A percentile compares a stretch with the other conserved stretches of the same genome.
Evolutionary conservation across 2,329 filamentous ascomycete genomes (phyloP).

Genomic region (Aaosphaeria arxii): DNA sequence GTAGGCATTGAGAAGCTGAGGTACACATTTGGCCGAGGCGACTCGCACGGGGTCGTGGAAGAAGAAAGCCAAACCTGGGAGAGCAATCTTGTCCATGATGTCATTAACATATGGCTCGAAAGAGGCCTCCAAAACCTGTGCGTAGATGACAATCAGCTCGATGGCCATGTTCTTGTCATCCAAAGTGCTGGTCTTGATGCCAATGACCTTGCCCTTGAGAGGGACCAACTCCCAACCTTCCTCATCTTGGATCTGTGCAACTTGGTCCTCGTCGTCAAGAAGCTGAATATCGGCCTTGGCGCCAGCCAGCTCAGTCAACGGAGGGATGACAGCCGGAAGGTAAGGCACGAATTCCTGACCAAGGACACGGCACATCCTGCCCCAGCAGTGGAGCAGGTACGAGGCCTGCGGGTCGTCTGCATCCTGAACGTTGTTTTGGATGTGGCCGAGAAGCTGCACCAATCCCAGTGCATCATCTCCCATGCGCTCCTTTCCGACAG

Average conservation of each 20-base stretch:
- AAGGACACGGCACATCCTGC: conserved; percentile 94
- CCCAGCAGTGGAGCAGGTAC: conserved; percentile 98
- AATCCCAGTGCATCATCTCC: conserved; percentile 82
- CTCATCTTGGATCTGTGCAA: conserved; percentile 87
- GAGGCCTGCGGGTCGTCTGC: conserved; percentile 93
- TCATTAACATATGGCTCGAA: conserved; percentile 91
- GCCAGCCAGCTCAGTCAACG: conserved; percentile 82
- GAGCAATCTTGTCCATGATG: conserved; percentile 94
- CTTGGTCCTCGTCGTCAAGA: conserved; percentile 90
- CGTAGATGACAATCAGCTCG: conserved; percentile 94
- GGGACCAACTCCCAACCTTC: conserved; percentile 98
- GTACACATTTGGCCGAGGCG: conserved; percentile 90
- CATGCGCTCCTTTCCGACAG: conserved; percentile 90
- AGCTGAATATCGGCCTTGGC: conserved; percentile 97
- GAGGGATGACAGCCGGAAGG: conserved; percentile 89
- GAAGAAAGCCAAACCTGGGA: conserved; percentile 94
- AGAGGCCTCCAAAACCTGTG: conserved; percentile 86
- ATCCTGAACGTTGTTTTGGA: conserved; percentile 79
- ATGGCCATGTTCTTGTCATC: conserved; percentile 99
- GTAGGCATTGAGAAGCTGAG: conserved; percentile 88
- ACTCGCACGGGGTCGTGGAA: conserved; percentile 98
- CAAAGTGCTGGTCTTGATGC: conserved; percentile 93
- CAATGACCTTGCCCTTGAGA: conserved; percentile 95
- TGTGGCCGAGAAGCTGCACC: conserved; percentile 81
- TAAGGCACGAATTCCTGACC: conserved; percentile 89